Base-by-base conservation (phyloP, 768 basidiomycete genomes). In the Harrya chromipes region DNA sequence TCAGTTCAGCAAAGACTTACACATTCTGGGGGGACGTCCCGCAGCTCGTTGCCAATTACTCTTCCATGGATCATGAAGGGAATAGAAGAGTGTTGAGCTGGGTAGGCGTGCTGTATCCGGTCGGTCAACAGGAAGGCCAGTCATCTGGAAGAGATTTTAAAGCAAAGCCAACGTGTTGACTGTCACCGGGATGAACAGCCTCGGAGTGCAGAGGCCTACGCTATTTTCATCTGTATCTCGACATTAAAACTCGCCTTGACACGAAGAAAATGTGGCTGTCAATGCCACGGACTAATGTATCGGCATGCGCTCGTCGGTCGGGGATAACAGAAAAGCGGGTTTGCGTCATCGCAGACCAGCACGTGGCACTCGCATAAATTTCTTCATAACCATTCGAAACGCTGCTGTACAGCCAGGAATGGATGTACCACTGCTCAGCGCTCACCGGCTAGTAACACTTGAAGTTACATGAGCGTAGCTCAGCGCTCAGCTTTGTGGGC, bases 31-130 rank as follows among this genome's bases (percentile, higher is more conserved):
- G 68, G 68, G 41, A 68, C 45, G 38, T 57, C 59, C 40, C 68
- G 57, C 24, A 68, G 62, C 39, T 68, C 66, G 39, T 52, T 51
- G 31, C 66, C 68, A 38, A 68, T 60, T 46, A 64, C 56, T 54
- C 68, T 64, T 35, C 59, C 61, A 56, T 58, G 55, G 47, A 52
- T 54, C 60, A 63, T 66, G 51, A 40, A 46, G 43, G 44, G 24
- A 44, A 50, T 31, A 47, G 49, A 50, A 55, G 38, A 50, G 54
- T 63, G 57, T 57, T 50, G 24, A 34, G 49, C 46, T 35, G 45
- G 45, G 47, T 43, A 45, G 43, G 42, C 24, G 41, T 52, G 53
- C 40, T 53, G 60, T 62, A 29, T 53, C 19, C 37, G 43, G 49
- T 56, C 27, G 48, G 40, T 53, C 57, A 46, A 53, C 57, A 43